Evolutionary conservation across 202 grass and related monocot genomes (phyloP), one percentile per base, ranked within the genome.

Genomic region (Setaria italica): DNA sequence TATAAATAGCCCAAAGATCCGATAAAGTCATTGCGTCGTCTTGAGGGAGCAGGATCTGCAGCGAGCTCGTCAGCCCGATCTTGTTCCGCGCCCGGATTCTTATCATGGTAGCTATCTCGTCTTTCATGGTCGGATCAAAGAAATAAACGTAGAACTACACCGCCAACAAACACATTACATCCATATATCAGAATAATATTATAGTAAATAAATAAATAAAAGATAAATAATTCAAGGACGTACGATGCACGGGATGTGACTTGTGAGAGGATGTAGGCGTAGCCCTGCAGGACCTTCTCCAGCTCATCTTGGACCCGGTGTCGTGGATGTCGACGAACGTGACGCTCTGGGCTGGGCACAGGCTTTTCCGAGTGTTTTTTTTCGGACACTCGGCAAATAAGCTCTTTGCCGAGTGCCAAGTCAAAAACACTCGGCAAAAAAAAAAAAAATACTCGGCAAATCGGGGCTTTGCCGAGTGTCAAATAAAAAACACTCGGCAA

Each of bases 231-330:
- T 25, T 25, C 25, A 25, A 25, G 25, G 25, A 70, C 67, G 9
- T 21, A 70, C 67, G 41, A 70, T 25, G 20, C 67, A 70, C 12
- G 67, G 67, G 17, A 21, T 87, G 42, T 90, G 94, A 68, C 25
- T 25, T 97, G 94, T 4, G 88, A 91, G 46, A 94, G 88, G 69
- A 97, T 94, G 85, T 97, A 97, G 0, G 90, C 90, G 41, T 97
- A 97, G 55, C 94, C 92, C 70, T 91, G 86, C 88, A 97, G 13
- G 41, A 46, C 2, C 5, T 2, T n/a, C 4, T 25, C 67, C 41
- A 20, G 4, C 67, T 39, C 67, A 20, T 70, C 39, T 70, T 70
- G 41, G 67, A 70, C 10, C 67, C 67, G 19, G 67, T 70, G 67
- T 70, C 25, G 25, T 25, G 41, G 67, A 21, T 70, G 67, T 70